A percentile compares a stretch with the other conserved stretches of the same genome.
Conservation (phyloP, 2,329 filamentous ascomycete genomes). For the Cordyceps pruinosa region DNA sequence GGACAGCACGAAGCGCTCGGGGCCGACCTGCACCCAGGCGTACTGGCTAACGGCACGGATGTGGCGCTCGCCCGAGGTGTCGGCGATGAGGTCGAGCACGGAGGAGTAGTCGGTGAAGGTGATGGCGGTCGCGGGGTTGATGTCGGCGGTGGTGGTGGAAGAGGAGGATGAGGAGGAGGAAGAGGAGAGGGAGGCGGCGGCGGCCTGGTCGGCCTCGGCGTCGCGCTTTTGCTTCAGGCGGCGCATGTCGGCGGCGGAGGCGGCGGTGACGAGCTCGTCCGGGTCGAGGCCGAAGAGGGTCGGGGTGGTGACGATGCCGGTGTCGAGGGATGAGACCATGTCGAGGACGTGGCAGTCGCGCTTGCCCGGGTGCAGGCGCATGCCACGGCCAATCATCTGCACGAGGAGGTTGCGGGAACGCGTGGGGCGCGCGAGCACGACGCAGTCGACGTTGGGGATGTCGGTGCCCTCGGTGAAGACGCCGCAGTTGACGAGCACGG, state of each 20-base stretch:
- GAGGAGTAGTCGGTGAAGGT: constrained; percentile 88
- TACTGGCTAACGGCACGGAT: constrained; percentile 69
- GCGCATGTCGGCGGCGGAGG: constrained; percentile 55
- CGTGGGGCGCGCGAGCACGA: constrained; percentile 81
- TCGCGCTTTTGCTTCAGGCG: constrained; percentile 44
- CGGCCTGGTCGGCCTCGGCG: constrained; percentile 27
- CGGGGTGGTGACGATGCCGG: constrained; percentile 82
- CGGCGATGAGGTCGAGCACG: constrained; percentile 82
- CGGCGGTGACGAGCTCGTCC: constrained; percentile 63
- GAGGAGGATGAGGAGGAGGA: no score
- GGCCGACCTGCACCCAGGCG: constrained; percentile 77
- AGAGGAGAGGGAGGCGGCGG: no score
- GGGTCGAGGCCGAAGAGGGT: constrained; percentile 92
- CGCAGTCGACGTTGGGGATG: constrained; percentile 93
- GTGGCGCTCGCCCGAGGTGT: constrained; percentile 70
- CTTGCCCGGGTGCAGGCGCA: constrained; percentile 76
- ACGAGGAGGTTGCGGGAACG: constrained; percentile 87
- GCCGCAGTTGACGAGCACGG: constrained; percentile 87
- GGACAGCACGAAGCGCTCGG: constrained; percentile 63
- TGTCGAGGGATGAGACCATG: constrained; percentile 80
- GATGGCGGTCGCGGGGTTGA: constrained; percentile 38
- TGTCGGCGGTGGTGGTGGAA: constrained; percentile 6
- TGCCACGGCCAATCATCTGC: constrained; percentile 95
- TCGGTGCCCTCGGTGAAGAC: constrained; percentile 97
- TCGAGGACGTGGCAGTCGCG: constrained; percentile 91